Evolutionary conservation across 495 filamentous ascomycete species (phyloP).

Genomic region (Aspergillus sclerotiicarbonarius): DNA sequence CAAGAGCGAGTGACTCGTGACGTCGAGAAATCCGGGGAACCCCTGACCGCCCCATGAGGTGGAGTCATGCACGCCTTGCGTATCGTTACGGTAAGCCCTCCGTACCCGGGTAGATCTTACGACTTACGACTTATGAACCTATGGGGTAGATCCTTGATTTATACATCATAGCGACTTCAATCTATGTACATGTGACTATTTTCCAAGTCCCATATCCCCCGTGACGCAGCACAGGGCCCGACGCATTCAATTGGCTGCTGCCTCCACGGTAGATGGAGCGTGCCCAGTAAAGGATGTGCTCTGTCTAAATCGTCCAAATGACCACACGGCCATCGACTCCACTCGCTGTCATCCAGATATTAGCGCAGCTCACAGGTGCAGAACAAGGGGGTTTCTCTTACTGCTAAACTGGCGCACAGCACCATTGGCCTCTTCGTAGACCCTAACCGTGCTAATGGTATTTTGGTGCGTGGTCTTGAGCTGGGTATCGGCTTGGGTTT

Average conservation of each 20-base stretch:
- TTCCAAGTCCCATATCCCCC: not conserved
- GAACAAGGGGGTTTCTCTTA: constrained; percentile 50
- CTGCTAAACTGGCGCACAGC: constrained; percentile 79
- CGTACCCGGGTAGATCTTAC: too few species aligned
- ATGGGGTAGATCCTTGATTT: too few species aligned
- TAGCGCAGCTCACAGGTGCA: constrained; percentile 28
- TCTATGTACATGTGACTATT: not conserved
- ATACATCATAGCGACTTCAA: not conserved
- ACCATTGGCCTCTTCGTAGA: constrained; percentile 65
- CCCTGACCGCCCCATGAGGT: not conserved
- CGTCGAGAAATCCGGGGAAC: constrained; percentile 18
- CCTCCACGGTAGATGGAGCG: not conserved
- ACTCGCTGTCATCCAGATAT: constrained; percentile 58
- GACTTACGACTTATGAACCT: too few species aligned
- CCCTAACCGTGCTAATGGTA: constrained; percentile 80
- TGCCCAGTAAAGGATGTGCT: not conserved
- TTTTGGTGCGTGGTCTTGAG: constrained; percentile 97
- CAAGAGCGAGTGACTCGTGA: constrained; percentile 4
- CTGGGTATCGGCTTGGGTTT: constrained; percentile 82
- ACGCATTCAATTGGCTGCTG: not conserved
- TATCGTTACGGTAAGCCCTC: not conserved
- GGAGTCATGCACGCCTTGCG: not conserved
- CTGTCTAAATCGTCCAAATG: constrained; percentile 57
- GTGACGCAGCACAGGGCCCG: not conserved
- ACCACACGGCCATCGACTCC: constrained; percentile 95